Percentiles rank a stretch among this genome's conserved stretches.
Evolutionary conservation across 306 rosid genomes (phyloP).

Genomic region (Sindora glabra): DNA sequence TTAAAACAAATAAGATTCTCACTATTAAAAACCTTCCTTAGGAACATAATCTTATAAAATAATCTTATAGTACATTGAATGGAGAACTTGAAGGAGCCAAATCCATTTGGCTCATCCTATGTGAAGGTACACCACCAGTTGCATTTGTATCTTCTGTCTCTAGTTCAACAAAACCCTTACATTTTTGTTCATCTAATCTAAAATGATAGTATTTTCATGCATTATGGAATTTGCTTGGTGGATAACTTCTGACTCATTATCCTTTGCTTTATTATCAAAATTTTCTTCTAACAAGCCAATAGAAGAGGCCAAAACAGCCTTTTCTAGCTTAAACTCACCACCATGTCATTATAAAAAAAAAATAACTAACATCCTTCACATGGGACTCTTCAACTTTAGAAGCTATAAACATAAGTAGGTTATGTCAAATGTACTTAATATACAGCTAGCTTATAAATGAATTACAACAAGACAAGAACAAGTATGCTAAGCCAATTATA

Average conservation of each 20-base stretch:
- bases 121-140: conserved; percentile 19
- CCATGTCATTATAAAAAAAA: conserved; percentile 26
- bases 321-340: conserved; percentile 15
- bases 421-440: background rate
- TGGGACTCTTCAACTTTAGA: conserved; percentile 15
- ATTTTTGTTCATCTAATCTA: conserved; percentile 6
- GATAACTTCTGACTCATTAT: conserved; percentile 16
- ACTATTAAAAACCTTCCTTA: background rate
- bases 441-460: too few relatives aligned
- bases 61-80: conserved; percentile 32
- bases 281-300: conserved; percentile 16
- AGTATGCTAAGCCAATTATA: background rate
- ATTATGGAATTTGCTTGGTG: conserved; percentile 1
- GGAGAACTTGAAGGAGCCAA: conserved; percentile 25
- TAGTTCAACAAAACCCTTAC: conserved; percentile 13
- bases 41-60: background rate
- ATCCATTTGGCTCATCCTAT: conserved; percentile 19
- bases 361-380: conserved; percentile 19
- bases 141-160: conserved; percentile 23
- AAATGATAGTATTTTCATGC: conserved; percentile 9
- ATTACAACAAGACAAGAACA: background rate
- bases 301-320: conserved; percentile 4
- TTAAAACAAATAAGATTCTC: background rate
- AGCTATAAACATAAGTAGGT: conserved; percentile 9
- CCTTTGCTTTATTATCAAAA: conserved; percentile 1